Percentiles rank a stretch among this genome's conserved stretches.
Conservation (phyloP, 1,284 basidiomycete genomes). For the Pyrrhoderma lamaoense region DNA sequence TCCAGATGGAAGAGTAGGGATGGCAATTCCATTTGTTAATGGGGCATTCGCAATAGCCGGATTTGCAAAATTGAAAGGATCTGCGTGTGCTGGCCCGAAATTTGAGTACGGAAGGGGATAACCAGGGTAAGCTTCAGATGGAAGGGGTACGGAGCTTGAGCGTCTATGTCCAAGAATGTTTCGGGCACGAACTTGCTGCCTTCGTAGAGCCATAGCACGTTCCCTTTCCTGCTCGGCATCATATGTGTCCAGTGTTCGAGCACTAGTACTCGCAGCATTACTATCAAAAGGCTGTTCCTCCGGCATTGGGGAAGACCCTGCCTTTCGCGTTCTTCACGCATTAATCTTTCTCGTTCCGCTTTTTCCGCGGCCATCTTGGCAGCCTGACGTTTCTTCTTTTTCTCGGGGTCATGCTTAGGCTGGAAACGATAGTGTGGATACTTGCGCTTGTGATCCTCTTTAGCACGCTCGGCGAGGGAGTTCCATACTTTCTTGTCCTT, state of each 20-base stretch:
- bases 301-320: background rate
- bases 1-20: constrained; percentile 33
- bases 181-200: constrained; percentile 28
- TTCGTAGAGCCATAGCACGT: constrained; percentile 42
- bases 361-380: constrained; percentile 25
- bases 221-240: constrained; percentile 10
- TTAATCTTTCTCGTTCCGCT: constrained; percentile 9
- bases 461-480: constrained; percentile 54
- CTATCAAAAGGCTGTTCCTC: background rate
- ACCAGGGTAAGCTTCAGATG: constrained; percentile 27
- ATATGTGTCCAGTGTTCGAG: background rate
- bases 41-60: constrained; percentile 12
- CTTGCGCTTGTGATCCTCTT: constrained; percentile 53
- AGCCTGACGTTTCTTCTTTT: constrained; percentile 20
- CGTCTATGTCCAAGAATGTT: constrained; percentile 38
- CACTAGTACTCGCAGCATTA: background rate
- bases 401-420: constrained; percentile 52
- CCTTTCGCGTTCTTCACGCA: background rate
- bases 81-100: constrained; percentile 19
- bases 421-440: constrained; percentile 69
- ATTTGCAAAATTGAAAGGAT: constrained; percentile 18
- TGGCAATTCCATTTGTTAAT: constrained; percentile 11
- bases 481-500: constrained; percentile 67
- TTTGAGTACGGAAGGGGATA: constrained; percentile 20
- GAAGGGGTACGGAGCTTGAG: constrained; percentile 59